Percentiles rank a stretch among this genome's conserved stretches.
phyloP scores from a whole-genome alignment of 169 alveolate genomes.

The Cryptosporidium tyzzeri region DNA sequence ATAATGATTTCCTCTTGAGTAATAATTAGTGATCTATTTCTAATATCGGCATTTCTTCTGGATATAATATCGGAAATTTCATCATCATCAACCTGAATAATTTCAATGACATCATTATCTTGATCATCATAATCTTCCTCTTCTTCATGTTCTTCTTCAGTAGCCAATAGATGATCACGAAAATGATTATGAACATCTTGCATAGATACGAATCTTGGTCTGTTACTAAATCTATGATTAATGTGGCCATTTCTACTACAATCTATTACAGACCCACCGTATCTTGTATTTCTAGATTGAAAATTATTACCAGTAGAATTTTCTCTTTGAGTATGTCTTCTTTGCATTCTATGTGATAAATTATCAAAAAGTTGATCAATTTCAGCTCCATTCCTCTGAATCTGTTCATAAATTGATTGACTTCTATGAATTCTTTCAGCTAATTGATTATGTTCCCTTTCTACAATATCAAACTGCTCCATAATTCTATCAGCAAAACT shows the following conservation, averaged over 20 bases:
- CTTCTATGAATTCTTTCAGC: conserved; percentile 53
- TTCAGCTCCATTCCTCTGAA: conserved; percentile 30
- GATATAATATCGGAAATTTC: background rate
- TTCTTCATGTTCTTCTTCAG: background rate
- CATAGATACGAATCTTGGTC: background rate
- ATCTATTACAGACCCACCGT: background rate
- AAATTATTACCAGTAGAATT: background rate
- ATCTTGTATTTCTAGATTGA: background rate
- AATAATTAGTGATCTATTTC: conserved; percentile 38
- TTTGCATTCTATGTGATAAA: conserved; percentile 26
- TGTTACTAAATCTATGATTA: conserved; percentile 4
- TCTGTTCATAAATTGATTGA: conserved; percentile 35
- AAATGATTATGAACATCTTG: background rate
- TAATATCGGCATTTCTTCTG: conserved; percentile 29
- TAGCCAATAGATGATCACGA: background rate
- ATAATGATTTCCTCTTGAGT: conserved; percentile 4
- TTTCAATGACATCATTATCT: conserved; percentile 29
- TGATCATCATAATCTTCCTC: background rate
- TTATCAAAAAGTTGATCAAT: conserved; percentile 4
- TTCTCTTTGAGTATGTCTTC: conserved; percentile 16
- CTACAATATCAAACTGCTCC: conserved; percentile 54
- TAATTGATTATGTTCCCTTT: conserved; percentile 26
- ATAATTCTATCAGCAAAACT: conserved; percentile 59
- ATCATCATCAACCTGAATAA: conserved; percentile 44
- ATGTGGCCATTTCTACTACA: background rate